phyloP scores from a whole-genome alignment of 2,329 filamentous ascomycete genomes.

The Alternaria tenuissima region DNA sequence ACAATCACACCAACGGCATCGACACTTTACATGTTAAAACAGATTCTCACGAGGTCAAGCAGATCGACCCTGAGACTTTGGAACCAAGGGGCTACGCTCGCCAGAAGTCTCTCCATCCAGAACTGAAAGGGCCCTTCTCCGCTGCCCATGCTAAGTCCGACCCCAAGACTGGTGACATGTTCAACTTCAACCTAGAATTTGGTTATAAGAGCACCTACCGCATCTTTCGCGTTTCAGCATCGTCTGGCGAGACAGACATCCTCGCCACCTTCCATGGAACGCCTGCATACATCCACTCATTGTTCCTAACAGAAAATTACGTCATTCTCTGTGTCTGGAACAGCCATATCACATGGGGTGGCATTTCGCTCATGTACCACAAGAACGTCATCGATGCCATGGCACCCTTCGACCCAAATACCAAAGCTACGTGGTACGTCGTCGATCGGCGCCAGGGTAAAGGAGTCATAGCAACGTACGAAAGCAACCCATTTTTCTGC shows the following conservation, averaged over 20 bases:
- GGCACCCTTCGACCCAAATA: conserved; percentile 65
- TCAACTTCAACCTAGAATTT: conserved; percentile 81
- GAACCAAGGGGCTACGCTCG: conserved; percentile 72
- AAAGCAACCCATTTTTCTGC: conserved; percentile 74
- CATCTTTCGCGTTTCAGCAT: conserved; percentile 70
- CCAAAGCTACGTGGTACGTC: conserved; percentile 74
- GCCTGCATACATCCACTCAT: conserved; percentile 82
- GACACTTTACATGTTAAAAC: conserved; percentile 67
- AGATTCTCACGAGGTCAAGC: conserved; percentile 65
- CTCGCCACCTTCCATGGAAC: conserved; percentile 69
- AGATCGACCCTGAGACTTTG: conserved; percentile 73
- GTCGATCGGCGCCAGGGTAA: conserved; percentile 69
- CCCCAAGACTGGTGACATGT: conserved; percentile 75
- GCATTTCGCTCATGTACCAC: conserved; percentile 69
- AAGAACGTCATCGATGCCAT: conserved; percentile 75
- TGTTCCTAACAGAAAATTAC: conserved; percentile 75
- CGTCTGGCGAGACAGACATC: conserved; percentile 72
- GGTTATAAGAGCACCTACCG: conserved; percentile 68
- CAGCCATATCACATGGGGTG: conserved; percentile 65
- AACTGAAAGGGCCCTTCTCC: conserved; percentile 71
- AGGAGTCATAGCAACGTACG: conserved; percentile 74
- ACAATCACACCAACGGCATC: conserved; percentile 48
- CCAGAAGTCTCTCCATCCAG: conserved; percentile 71
- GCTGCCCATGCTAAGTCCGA: conserved; percentile 77
- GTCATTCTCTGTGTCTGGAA: conserved; percentile 78